Evolutionary conservation across 805 yeast genomes (phyloP), one percentile per base, ranked within the genome.

Genomic region (Vanderwaltozyma yarrowii): DNA sequence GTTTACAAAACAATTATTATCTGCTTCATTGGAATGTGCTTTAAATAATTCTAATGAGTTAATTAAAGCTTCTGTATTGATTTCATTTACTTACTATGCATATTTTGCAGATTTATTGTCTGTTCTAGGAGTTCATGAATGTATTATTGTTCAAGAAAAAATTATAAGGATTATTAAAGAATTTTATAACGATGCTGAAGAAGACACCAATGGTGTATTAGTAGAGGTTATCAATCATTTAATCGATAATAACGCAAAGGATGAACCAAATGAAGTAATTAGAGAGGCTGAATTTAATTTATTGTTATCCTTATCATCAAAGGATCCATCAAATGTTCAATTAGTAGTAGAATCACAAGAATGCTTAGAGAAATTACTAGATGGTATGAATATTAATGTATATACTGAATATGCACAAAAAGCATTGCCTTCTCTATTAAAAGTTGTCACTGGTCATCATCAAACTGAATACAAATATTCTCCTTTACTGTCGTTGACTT

Each of bases 321-420:
- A 76, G 46, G 89, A 84, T 51, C 73, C 92, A 0, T 70, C 87
- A 0, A 85, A 87, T 50, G 65, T 84, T 30, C 84, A 83, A 45
- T 64, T 83, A 16, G 71, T 71, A 3, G 65, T 76, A 0, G 85
- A 80, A 40, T 69, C 87, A 1, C 67, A 76, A 25, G 94, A 83
- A 34, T 77, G 86, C 43, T 62, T 88, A 25, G 74, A 72, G 19
- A 71, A 69, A 23, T 58, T 87, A 18, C 61, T 86, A n/a, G 62
- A 59, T 3, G 65, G 61, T 17, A 60, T 80, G 9, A 59, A 70
- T 3, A 40, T 60, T 2, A 60, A 61, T 1, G 67, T 65, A 21
- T 84, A 75, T 46, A 43, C 65, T 10, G 51, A 51, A 1, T 66
- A 73, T 40, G 69, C 79, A 41, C 70, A 70, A 27, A 60, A 62